Evolutionary conservation across 495 filamentous ascomycete species (phyloP).

Genomic region (Aspergillus nanangensis): DNA sequence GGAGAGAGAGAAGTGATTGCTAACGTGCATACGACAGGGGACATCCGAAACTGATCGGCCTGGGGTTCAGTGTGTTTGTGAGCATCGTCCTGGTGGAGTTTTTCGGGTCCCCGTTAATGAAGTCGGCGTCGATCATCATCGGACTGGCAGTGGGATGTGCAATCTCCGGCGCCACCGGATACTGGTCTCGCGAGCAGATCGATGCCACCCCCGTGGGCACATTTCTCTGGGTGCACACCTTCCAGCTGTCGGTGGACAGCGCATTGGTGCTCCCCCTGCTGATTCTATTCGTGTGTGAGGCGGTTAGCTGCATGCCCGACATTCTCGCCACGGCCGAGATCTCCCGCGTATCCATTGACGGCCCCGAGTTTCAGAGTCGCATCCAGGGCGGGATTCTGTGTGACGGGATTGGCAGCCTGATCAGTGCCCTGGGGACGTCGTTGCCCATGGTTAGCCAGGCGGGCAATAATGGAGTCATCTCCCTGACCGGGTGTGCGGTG

Average conservation of each 20-base stretch:
- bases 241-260: slow-evolving; percentile 70
- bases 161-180: slow-evolving; percentile 71
- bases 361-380: slow-evolving; percentile 69
- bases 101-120: slow-evolving; percentile 70
- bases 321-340: slow-evolving; percentile 76
- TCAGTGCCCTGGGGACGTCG: slow-evolving; percentile 72
- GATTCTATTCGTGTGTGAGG: slow-evolving; percentile 50
- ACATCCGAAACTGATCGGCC: slow-evolving; percentile 68
- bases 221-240: slow-evolving; percentile 87
- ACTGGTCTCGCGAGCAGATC: slow-evolving; percentile 66
- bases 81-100: slow-evolving; percentile 75
- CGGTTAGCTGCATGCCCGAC: slow-evolving; percentile 79
- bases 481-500: slow-evolving; percentile 71
- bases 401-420: slow-evolving; percentile 71
- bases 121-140: slow-evolving; percentile 65
- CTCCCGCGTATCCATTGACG: slow-evolving; percentile 74
- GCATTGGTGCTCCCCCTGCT: slow-evolving; percentile 72
- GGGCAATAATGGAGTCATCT: slow-evolving; percentile 85
- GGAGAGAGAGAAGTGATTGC: neutral
- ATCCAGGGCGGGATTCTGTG: slow-evolving; percentile 82
- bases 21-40: slow-evolving; percentile 49
- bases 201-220: slow-evolving; percentile 59
- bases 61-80: slow-evolving; percentile 80
- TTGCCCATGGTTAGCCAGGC: slow-evolving; percentile 71
- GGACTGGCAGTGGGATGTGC: slow-evolving; percentile 78